Percentiles rank a stretch among this genome's conserved stretches.
phyloP scores from a whole-genome alignment of 2,329 filamentous ascomycete species.

The Drechslerella coelobrocha region DNA sequence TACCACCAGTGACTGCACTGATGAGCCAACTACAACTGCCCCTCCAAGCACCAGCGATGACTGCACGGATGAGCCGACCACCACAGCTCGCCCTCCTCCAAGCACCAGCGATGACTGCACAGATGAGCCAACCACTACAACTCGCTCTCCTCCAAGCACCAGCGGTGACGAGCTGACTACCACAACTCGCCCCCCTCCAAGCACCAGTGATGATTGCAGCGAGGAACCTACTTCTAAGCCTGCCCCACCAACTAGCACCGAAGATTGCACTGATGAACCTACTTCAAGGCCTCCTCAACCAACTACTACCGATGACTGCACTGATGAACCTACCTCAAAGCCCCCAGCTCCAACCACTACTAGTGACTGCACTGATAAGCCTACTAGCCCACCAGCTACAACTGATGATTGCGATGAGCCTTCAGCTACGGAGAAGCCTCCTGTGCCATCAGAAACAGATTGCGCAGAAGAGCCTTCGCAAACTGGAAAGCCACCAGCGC shows the following conservation, averaged over 20 bases:
- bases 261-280: slow-evolving; percentile 28
- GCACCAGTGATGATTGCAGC: slow-evolving; percentile 39
- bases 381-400: slow-evolving; percentile 5
- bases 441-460: slow-evolving; percentile 16
- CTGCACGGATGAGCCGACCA: slow-evolving; percentile 36
- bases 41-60: slow-evolving; percentile 25
- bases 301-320: slow-evolving; percentile 9
- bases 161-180: slow-evolving; percentile 35
- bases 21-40: slow-evolving; percentile 25
- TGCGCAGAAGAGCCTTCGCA: slow-evolving; percentile 18
- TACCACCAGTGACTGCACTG: slow-evolving; percentile 34
- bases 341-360: slow-evolving; percentile 12
- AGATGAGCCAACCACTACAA: slow-evolving; percentile 29
- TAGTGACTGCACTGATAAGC: slow-evolving; percentile 17
- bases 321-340: slow-evolving; percentile 14
- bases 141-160: slow-evolving; percentile 14
- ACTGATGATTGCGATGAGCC: slow-evolving; percentile 24
- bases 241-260: slow-evolving; percentile 14
- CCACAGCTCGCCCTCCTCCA: slow-evolving; percentile 17
- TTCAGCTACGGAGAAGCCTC: slow-evolving; percentile 8
- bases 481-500: slow-evolving; percentile 1
- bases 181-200: slow-evolving; percentile 18
- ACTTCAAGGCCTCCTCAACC: neutral
- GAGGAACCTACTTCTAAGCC: slow-evolving; percentile 23
- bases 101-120: slow-evolving; percentile 38